Evolutionary conservation across 192 early-diverging fungal species (phyloP), one percentile per base, ranked within the genome.

Genomic region (Coemansia aciculifera): DNA sequence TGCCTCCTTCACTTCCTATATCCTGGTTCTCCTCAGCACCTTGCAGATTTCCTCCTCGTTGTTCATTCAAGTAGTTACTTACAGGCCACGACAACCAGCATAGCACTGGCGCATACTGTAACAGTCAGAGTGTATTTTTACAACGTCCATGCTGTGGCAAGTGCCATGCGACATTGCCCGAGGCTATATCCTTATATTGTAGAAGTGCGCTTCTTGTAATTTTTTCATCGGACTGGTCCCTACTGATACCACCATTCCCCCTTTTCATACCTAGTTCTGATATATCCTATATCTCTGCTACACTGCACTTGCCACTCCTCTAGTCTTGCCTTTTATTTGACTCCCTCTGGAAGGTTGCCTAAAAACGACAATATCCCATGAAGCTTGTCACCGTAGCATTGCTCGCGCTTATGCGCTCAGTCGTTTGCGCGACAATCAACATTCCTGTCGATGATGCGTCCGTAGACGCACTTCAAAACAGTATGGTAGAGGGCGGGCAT

Each of bases 391-490:
- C 68, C 7, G 34, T 69, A 19, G 62, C 51, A 24, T 43, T 69
- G 34, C 36, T 69, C 17, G 73, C 73, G 23, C 23, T 75, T n/a
- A 24, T 72, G 48, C 75, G 48, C 36, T 19, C 44, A n/a, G 75
- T 57, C 3, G 67, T 57, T 24, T 64, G 57, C 6, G 63, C 66
- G 23, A 59, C 44, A 2, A 48, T 75, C 31, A 68, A 66, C 29
- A 13, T 34, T 23, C 57, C 62, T 7, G 64, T 51, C 24, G 49
- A 49, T 21, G 64, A 63, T n/a, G 64, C 13, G 10, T 48, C 52
- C 19, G 48, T 59, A 3, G 74, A 62, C 12, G 15, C 15, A 2
- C 21, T 59, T 15, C 17, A 15, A 2, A 63, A 69, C 12, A 68
- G 60, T 11, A 51, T 63, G 24, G 23, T 75, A 21, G 44, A 71